Conservation (phyloP, 371 early-diverging fungal species). For the Funneliformis caledonium region DNA sequence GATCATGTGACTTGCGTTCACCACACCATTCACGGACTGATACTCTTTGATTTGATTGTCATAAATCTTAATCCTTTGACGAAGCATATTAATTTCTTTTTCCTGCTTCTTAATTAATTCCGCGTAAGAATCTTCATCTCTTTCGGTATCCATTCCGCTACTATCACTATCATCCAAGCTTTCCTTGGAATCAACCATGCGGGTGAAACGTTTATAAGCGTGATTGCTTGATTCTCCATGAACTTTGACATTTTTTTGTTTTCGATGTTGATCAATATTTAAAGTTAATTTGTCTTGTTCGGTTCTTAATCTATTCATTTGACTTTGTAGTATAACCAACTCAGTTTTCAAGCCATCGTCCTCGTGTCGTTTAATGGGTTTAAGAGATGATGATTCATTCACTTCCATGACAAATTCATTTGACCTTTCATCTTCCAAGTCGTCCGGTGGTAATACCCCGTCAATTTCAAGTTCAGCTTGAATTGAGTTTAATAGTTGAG, state of each 20-base stretch:
- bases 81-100: neutral
- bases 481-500: neutral
- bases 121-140: neutral
- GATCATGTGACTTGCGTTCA: neutral
- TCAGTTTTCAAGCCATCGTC: conserved; percentile 23
- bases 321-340: conserved; percentile 17
- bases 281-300: conserved; percentile 1
- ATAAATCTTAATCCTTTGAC: neutral
- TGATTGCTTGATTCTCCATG: neutral
- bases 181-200: neutral
- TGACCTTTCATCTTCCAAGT: neutral
- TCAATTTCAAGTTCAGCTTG: neutral
- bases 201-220: neutral
- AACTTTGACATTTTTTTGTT: neutral
- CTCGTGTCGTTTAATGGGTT: neutral
- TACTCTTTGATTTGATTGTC: neutral
- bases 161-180: neutral
- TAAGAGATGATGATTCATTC: neutral
- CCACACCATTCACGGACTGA: neutral
- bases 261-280: neutral
- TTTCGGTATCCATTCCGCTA: neutral
- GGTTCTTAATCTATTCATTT: conserved; percentile 1
- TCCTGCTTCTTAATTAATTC: neutral
- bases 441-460: neutral
- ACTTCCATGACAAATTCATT: neutral